phyloP scores from a whole-genome alignment of 164 flowering plant genomes.

The Protea cynaroides region DNA sequence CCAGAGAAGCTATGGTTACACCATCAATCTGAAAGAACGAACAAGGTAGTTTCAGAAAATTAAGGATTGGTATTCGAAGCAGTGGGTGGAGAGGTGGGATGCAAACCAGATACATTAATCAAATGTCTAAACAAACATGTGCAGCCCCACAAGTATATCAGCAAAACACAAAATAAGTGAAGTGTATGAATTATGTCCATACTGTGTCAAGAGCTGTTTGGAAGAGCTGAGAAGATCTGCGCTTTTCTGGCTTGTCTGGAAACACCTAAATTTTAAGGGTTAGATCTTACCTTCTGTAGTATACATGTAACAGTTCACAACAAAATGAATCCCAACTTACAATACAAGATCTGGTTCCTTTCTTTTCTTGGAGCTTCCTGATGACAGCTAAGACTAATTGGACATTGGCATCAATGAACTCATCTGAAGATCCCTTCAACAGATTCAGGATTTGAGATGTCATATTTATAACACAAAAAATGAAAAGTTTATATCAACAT shows the following conservation, averaged over 20 bases:
- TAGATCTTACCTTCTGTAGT: conserved; percentile 4
- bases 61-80: too few relatives aligned
- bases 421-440: conserved; percentile 98
- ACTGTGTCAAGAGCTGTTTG: conserved; percentile 82
- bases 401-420: conserved; percentile 88
- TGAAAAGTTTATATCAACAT: too few relatives aligned
- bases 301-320: background rate
- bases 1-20: conserved; percentile 65
- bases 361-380: conserved; percentile 62
- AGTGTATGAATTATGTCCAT: conserved; percentile 13
- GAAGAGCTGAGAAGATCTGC: conserved; percentile 72
- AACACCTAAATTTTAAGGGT: conserved; percentile 56
- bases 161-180: background rate
- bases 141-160: background rate
- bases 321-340: conserved; percentile 35
- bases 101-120: background rate
- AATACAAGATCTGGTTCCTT: conserved; percentile 63
- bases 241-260: conserved; percentile 90
- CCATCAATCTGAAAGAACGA: conserved; percentile 62
- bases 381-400: conserved; percentile 80
- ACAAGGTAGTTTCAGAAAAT: too few relatives aligned
- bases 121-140: background rate
- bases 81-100: too few relatives aligned
- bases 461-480: background rate
- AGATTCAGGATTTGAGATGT: conserved; percentile 25